Evolutionary conservation across 108 stramenopile species (phyloP), one percentile per base, ranked within the genome.

Genomic region (Skeletonema tropicum): DNA sequence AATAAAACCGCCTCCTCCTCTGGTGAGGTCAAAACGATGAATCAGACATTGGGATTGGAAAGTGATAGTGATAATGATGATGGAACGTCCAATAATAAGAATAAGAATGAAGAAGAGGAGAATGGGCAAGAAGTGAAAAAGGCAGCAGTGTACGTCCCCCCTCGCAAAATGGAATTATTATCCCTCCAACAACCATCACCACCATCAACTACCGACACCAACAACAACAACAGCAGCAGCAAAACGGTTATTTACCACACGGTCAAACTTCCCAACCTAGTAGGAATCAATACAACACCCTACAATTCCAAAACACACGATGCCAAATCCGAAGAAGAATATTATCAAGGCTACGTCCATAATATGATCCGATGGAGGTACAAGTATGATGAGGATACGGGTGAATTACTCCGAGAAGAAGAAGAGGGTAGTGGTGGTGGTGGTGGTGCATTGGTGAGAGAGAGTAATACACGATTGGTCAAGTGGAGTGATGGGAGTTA

Each of bases 341-440:
- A 87, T 66, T 82, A 85, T 42, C 80, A 88, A 11, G 83, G 87
- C 15, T 63, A 79, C 25, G 86, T 90, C 5, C 86, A 90, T 64
- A 89, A 89, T 77, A 91, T 94, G 87, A 86, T 94, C 49, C 90
- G 94, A 19, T 94, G 91, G 91, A 70, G 94, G 59, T 94, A 92
- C 71, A 83, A 85, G 36, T 46, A 71, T 32, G 74, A 85, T 59
- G 31, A 55, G 15, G 62, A 70, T 36, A 46, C 45, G 25, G 86
- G 82, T 2, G 52, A 74, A 26, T 26, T 85, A 1, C 36, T 68
- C 14, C 85, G 90, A 9, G 82, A 88, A 46, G 67, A 64, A 9
- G 86, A 86, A 38, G 67, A 64, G 12, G 55, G 68, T 1, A 4
- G 41, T 10, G 81, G 81, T 23, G 59, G 66, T n/a, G n/a, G n/a